Evolutionary conservation across 495 filamentous ascomycete species (phyloP).

Genomic region (Cryomyces antarcticus): DNA sequence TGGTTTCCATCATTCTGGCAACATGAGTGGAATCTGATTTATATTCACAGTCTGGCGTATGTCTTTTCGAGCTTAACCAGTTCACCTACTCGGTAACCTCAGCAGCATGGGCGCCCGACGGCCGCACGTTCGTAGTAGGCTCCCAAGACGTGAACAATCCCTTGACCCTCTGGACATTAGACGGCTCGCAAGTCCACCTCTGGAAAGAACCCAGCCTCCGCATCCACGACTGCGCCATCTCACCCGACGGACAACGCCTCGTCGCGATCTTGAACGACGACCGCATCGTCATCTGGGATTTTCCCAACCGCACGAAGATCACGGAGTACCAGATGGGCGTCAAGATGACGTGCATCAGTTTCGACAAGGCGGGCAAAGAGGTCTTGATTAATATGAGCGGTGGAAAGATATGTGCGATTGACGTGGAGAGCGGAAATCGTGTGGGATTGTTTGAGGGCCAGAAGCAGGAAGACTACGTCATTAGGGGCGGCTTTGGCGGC

Average conservation of each 20-base stretch:
- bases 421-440: constrained; percentile 52
- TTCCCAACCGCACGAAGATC: constrained; percentile 43
- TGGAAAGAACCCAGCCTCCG: constrained; percentile 46
- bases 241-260: constrained; percentile 55
- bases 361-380: constrained; percentile 58
- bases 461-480: constrained; percentile 48
- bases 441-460: constrained; percentile 55
- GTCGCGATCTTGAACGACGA: constrained; percentile 53
- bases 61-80: constrained; percentile 39
- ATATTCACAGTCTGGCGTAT: constrained; percentile 40
- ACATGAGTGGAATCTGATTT: too few species aligned
- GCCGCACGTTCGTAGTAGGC: constrained; percentile 59
- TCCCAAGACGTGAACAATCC: constrained; percentile 47
- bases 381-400: constrained; percentile 68
- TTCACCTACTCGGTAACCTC: constrained; percentile 67
- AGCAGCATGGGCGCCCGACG: constrained; percentile 68
- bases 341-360: constrained; percentile 53
- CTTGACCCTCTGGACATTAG: constrained; percentile 46
- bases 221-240: constrained; percentile 68
- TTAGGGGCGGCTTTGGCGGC: constrained; percentile 69
- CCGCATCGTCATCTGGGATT: constrained; percentile 66
- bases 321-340: constrained; percentile 47
- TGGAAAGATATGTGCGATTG: constrained; percentile 53
- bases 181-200: constrained; percentile 33
- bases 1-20: constrained; percentile 1